Evolutionary conservation across 495 filamentous ascomycete genomes (phyloP), one percentile per base, ranked within the genome.

Genomic region (Hypoxylon trugodes): DNA sequence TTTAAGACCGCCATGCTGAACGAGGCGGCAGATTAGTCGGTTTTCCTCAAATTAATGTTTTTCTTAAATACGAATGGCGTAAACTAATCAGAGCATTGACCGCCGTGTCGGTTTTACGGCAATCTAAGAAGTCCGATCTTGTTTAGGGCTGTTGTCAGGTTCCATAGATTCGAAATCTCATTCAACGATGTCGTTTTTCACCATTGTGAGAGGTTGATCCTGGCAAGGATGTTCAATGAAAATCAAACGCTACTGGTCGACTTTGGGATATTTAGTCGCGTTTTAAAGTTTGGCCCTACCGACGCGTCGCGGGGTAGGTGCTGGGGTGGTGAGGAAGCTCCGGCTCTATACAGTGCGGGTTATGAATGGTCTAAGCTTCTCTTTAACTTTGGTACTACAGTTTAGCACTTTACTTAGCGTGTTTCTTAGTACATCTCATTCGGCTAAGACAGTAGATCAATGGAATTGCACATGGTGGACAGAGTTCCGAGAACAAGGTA

Each of bases 1-100:
- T 84, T 86, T 16, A 97, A 74, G n/a, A 85, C 80, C 6, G 88
- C 80, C 90, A 92, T 94, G 37, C n/a, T 13, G 42, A 15, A 41
- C 12, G 6, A 19, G 47, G 35, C 13, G 55, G 28, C 5, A 30
- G 28, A 10, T 30, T 10, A 5, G 28, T 30, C 28, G n/a, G n/a
- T n/a, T n/a, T n/a, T n/a, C n/a, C n/a, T n/a, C n/a, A n/a, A n/a
- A n/a, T n/a, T n/a, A n/a, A n/a, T n/a, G n/a, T n/a, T n/a, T n/a
- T n/a, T n/a, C n/a, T n/a, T n/a, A n/a, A n/a, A n/a, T n/a, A n/a
- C n/a, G n/a, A n/a, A n/a, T n/a, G n/a, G n/a, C n/a, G n/a, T n/a
- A n/a, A n/a, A n/a, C n/a, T n/a, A n/a, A n/a, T n/a, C n/a, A n/a
- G n/a, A n/a, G n/a, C n/a, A n/a, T n/a, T n/a, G n/a, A n/a, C n/a